A percentile compares a stretch with the other conserved stretches of the same genome.
Conservation (phyloP, 306 rosid species). For the Pyrus bretschneideri region DNA sequence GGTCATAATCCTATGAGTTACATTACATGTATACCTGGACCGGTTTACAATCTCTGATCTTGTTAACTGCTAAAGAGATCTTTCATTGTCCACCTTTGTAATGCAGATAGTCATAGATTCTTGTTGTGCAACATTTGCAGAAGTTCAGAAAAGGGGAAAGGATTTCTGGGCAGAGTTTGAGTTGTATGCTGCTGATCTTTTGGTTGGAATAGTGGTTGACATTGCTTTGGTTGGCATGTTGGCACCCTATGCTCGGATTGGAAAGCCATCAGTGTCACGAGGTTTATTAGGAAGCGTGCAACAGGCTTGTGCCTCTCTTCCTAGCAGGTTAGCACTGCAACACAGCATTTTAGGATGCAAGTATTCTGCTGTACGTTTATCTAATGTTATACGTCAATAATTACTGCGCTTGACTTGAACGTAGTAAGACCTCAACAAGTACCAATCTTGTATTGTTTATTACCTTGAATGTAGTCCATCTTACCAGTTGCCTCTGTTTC, state of each 20-base stretch:
- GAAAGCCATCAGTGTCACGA: constrained; percentile 49
- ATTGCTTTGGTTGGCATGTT: constrained; percentile 83
- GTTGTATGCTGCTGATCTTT: constrained; percentile 84
- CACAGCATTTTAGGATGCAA: not conserved
- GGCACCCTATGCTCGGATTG: constrained; percentile 90
- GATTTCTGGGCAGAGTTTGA: constrained; percentile 89
- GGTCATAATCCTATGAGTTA: not conserved
- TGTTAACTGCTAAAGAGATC: not conserved
- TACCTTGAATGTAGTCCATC: not conserved
- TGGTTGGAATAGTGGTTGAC: constrained; percentile 86
- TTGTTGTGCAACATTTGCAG: constrained; percentile 96
- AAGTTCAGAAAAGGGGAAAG: constrained; percentile 84
- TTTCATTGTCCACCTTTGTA: constrained; percentile 1
- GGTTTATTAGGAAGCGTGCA: constrained; percentile 76
- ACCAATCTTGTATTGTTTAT: not conserved
- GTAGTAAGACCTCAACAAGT: not conserved
- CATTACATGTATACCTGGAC: not conserved
- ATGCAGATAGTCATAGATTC: constrained; percentile 83
- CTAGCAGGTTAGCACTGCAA: constrained; percentile 61
- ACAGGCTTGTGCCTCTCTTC: constrained; percentile 69
- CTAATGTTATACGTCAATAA: not conserved
- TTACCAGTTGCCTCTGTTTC: not conserved
- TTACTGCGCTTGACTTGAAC: not conserved
- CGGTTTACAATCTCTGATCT: not conserved
- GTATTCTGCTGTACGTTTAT: not conserved